Conservation (phyloP, 139 green algal species). For the Zygnema circumcarinatum region DNA sequence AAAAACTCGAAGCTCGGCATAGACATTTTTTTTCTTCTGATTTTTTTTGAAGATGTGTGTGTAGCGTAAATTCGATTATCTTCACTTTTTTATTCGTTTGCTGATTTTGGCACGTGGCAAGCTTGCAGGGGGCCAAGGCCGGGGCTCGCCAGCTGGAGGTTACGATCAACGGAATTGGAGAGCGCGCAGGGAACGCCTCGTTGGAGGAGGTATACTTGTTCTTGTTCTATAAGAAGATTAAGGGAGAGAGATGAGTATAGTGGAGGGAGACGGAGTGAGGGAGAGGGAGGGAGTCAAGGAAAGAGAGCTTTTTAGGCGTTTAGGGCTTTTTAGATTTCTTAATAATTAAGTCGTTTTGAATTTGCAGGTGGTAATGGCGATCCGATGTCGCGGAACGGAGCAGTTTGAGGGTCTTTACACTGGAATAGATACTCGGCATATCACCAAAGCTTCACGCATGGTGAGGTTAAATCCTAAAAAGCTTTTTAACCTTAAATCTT, state of each 20-base stretch:
- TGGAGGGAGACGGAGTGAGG: too few relatives aligned
- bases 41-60: conserved; percentile 7
- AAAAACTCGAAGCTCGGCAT: too few relatives aligned
- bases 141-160: conserved; percentile 85
- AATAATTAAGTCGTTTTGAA: too few relatives aligned
- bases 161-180: conserved; percentile 99
- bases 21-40: neutral
- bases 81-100: neutral
- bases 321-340: too few relatives aligned
- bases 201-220: conserved; percentile 81
- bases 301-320: too few relatives aligned
- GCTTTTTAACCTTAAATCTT: conserved; percentile 30
- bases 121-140: conserved; percentile 67
- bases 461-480: too few relatives aligned
- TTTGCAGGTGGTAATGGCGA: conserved; percentile 61
- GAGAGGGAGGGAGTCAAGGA: too few relatives aligned
- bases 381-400: conserved; percentile 60
- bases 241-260: too few relatives aligned
- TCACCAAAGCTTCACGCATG: conserved; percentile 88
- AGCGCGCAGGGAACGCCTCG: conserved; percentile 95
- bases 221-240: neutral
- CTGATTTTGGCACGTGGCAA: neutral
- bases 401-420: conserved; percentile 89
- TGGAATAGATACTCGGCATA: conserved; percentile 89
- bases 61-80: neutral